These are phyloP conservation scores for Elongisporangium anandrum DNA, from an alignment of 352 stramenopile species.

Conservation along the genomic window DNA sequence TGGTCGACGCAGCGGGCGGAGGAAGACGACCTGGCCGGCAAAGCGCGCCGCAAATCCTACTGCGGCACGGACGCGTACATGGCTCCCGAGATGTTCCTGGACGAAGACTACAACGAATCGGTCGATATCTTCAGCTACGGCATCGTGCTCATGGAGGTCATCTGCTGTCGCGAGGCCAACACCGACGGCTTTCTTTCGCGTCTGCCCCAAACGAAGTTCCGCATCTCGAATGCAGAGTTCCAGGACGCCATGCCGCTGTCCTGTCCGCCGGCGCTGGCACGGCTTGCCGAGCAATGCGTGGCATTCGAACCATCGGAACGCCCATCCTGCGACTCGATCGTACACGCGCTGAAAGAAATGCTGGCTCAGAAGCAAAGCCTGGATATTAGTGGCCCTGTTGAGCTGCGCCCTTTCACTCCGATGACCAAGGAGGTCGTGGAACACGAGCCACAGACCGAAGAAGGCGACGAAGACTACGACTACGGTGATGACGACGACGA, in stretches of 20 bases:
- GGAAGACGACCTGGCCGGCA: slow-evolving; percentile 20
- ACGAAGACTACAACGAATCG: slow-evolving; percentile 82
- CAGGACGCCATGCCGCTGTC: slow-evolving; percentile 48
- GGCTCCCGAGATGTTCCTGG: slow-evolving; percentile 80
- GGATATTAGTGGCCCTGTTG: slow-evolving; percentile 16
- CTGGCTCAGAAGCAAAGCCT: slow-evolving; percentile 25
- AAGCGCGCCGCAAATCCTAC: slow-evolving; percentile 74
- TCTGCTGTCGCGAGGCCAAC: slow-evolving; percentile 80
- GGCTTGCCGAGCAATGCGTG: slow-evolving; percentile 65
- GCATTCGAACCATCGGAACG: slow-evolving; percentile 73
- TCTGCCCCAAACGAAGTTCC: slow-evolving; percentile 81
- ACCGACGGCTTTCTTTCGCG: slow-evolving; percentile 76
- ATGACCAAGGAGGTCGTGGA: slow-evolving; percentile 23
- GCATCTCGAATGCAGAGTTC: slow-evolving; percentile 59
- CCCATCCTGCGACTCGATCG: slow-evolving; percentile 40
- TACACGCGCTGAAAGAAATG: slow-evolving; percentile 36
- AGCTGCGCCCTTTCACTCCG: slow-evolving; percentile 62
- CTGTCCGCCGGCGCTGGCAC: slow-evolving; percentile 53
- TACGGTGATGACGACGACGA: slow-evolving; percentile 51
- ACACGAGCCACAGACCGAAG: slow-evolving; percentile 57
- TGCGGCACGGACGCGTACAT: slow-evolving; percentile 86
- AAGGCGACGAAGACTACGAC: slow-evolving; percentile 40
- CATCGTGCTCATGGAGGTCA: slow-evolving; percentile 84
- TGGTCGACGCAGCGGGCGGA: slow-evolving; percentile 14
- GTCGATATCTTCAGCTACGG: slow-evolving; percentile 85